These are phyloP conservation scores for Geotrichum candidum DNA, from an alignment of 1,139 yeast genomes.

Conservation along the genomic window DNA sequence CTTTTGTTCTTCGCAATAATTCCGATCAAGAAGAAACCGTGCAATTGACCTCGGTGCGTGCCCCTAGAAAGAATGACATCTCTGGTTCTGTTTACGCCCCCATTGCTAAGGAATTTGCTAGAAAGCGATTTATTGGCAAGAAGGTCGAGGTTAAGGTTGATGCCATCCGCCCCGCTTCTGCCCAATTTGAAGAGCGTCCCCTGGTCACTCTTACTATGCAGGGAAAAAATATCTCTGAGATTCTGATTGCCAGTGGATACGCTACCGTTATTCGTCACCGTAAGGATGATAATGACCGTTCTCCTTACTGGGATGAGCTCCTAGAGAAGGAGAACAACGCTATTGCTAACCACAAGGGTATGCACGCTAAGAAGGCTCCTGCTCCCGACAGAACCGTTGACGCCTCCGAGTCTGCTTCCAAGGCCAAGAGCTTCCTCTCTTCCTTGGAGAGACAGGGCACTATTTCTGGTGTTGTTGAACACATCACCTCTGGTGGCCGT, in stretches of 20 bases:
- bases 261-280: conserved; percentile 77
- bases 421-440: conserved; percentile 69
- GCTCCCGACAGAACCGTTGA: conserved; percentile 63
- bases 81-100: conserved; percentile 49
- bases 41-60: conserved; percentile 67
- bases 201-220: conserved; percentile 53
- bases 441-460: conserved; percentile 63
- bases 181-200: conserved; percentile 59
- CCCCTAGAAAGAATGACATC: conserved; percentile 61
- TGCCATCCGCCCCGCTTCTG: conserved; percentile 59
- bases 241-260: conserved; percentile 57
- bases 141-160: conserved; percentile 55
- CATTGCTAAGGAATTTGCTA: conserved; percentile 65
- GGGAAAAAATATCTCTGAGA: conserved; percentile 55
- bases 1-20: conserved; percentile 49
- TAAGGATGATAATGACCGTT: conserved; percentile 61
- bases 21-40: conserved; percentile 45
- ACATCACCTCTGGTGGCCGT: conserved; percentile 60
- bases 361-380: conserved; percentile 54
- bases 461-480: conserved; percentile 66
- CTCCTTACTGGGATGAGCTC: conserved; percentile 71
- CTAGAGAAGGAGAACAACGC: conserved; percentile 66
- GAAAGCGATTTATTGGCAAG: conserved; percentile 66
- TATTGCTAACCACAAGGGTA: conserved; percentile 52
- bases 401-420: conserved; percentile 66